Conservation (phyloP, 768 basidiomycete genomes). For the Lactarius tabidus region DNA sequence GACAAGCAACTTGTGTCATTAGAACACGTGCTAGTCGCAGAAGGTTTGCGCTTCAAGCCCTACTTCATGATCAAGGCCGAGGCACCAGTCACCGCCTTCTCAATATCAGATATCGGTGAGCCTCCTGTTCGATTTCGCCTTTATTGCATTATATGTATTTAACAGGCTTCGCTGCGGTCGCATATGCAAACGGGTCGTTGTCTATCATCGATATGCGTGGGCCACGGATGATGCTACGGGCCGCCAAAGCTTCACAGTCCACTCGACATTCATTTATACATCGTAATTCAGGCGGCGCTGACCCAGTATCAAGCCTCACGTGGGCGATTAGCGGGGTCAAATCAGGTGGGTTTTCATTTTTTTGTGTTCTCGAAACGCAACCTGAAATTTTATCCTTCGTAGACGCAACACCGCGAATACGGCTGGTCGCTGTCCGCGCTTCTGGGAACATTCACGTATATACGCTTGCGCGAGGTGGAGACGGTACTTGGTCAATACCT, state of each 20-base stretch:
- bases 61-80: conserved; percentile 52
- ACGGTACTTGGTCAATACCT: conserved; percentile 34
- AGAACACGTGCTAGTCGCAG: conserved; percentile 42
- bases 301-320: conserved; percentile 49
- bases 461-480: conserved; percentile 41
- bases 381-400: conserved; percentile 2
- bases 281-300: conserved; percentile 37
- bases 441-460: conserved; percentile 61
- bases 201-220: conserved; percentile 71
- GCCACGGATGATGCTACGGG: conserved; percentile 60
- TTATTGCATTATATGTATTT: conserved; percentile 5
- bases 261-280: conserved; percentile 37
- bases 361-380: neutral
- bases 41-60: conserved; percentile 50
- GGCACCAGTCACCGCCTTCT: conserved; percentile 50
- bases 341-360: conserved; percentile 40
- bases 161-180: conserved; percentile 73
- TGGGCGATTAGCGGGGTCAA: conserved; percentile 64
- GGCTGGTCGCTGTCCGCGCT: conserved; percentile 56
- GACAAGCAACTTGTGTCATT: conserved; percentile 54
- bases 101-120: conserved; percentile 72
- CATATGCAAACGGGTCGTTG: conserved; percentile 57
- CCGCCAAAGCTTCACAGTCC: conserved; percentile 39
- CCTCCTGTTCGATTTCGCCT: conserved; percentile 4
- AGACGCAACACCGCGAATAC: conserved; percentile 47